Evolutionary conservation across 75 land plant species (phyloP), one percentile per base, ranked within the genome.

Genomic region (Isoetes taiwanensis): DNA sequence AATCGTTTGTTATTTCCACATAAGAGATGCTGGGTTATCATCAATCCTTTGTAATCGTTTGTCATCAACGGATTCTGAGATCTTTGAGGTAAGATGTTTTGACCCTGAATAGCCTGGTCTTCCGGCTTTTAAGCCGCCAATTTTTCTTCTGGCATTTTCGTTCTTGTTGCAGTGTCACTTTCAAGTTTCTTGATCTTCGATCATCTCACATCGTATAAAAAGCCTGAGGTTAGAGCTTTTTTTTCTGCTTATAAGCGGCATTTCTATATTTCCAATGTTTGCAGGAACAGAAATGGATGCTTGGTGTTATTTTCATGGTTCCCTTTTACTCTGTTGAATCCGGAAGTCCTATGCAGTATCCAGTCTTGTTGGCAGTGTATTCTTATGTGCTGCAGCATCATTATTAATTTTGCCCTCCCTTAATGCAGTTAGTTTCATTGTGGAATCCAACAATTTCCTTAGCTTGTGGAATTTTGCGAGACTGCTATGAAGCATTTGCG

Each of bases 401-500:
- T n/a, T n/a, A n/a, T n/a, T n/a, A n/a, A n/a, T n/a, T n/a, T n/a
- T n/a, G n/a, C n/a, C n/a, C n/a, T n/a, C n/a, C 25, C 50, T 23
- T 46, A 19, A 23, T 46, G 9, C 39, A 46, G 50, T 23, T 46
- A 23, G 50, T 46, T 5, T 46, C 50, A 4, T 23, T 46, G 50
- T 46, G 50, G 50, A 46, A 46, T 46, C 5, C 5, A 6, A n/a
- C 16, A 23, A 16, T 46, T 3, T 46, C 50, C 6, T 23, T 46
- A 5, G 50, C 25, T 19, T 46, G 50, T 46, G 50, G 23, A 16
- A 46, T 46, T n/a, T 23, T 46, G 6, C 50, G 50, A 23, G 23
- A 46, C 16, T 46, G 50, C 50, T 46, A 46, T 46, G 50, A 46
- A 46, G 50, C 50, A n/a, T 46, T 46, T 19, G 50, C 50, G 4